A percentile compares a stretch with the other conserved stretches of the same genome.
These are phyloP conservation scores for Penicillium steckii DNA, from an alignment of 495 filamentous ascomycete species.

Conservation along the genomic window DNA sequence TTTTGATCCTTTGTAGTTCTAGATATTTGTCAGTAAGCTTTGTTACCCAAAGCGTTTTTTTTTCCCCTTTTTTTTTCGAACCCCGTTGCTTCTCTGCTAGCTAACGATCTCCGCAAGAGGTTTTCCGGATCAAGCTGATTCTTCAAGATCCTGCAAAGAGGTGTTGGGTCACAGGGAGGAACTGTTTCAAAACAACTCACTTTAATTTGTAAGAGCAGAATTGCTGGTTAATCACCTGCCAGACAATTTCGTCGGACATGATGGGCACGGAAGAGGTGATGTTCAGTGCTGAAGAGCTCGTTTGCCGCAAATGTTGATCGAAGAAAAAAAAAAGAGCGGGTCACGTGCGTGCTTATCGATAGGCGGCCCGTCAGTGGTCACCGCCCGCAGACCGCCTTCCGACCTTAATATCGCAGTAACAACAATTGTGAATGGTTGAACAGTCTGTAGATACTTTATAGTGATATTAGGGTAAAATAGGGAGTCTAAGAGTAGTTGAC, in stretches of 20 bases:
- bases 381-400: neutral
- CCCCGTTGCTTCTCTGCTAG: too few species aligned
- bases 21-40: constrained; percentile 13
- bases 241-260: constrained; percentile 91
- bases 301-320: constrained; percentile 21
- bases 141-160: neutral
- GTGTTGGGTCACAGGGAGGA: neutral
- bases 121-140: neutral
- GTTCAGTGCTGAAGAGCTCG: constrained; percentile 13
- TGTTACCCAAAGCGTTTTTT: constrained; percentile 2
- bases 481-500: too few species aligned
- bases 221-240: constrained; percentile 93
- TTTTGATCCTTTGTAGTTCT: constrained; percentile 88
- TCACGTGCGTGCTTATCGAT: constrained; percentile 44
- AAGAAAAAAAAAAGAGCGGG: constrained; percentile 37
- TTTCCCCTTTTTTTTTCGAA: neutral
- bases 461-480: too few species aligned
- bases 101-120: too few species aligned
- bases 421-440: too few species aligned
- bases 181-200: constrained; percentile 42
- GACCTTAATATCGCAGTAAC: neutral
- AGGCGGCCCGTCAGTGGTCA: constrained; percentile 19
- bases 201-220: constrained; percentile 98
- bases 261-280: constrained; percentile 19
- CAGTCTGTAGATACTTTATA: too few species aligned